phyloP scores from a whole-genome alignment of 306 rosid species.

The Oemleria cerasiformis region DNA sequence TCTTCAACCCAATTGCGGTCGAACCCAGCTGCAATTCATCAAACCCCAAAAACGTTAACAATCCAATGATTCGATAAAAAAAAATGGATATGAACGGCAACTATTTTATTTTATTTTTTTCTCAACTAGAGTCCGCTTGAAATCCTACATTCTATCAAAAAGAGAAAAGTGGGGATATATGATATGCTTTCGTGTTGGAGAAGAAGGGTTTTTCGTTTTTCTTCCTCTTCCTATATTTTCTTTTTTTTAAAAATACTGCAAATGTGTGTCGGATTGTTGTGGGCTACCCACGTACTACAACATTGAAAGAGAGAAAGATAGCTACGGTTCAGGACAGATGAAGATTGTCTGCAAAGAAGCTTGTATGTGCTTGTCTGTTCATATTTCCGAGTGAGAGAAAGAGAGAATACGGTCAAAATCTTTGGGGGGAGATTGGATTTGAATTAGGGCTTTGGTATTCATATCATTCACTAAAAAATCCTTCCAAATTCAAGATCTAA shows the following conservation, averaged over 20 bases:
- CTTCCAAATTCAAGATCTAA: no score
- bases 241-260: no score
- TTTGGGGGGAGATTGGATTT: no score
- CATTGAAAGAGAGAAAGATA: no score
- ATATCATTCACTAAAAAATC: no score
- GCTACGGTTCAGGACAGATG: no score
- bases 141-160: neutral
- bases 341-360: no score
- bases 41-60: neutral
- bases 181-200: constrained; percentile 20
- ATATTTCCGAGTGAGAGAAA: no score
- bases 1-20: constrained; percentile 93
- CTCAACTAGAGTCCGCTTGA: neutral
- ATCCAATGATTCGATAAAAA: neutral
- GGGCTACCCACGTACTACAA: no score
- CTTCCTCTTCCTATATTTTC: neutral
- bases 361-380: no score
- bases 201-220: constrained; percentile 21
- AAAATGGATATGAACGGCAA: neutral
- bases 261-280: neutral
- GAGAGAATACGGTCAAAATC: no score
- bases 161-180: constrained; percentile 1
- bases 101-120: neutral
- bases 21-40: constrained; percentile 69
- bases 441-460: no score